These are phyloP conservation scores for Penicillium sp. DNA, from an alignment of 2,329 filamentous ascomycete species.

Conservation along the genomic window DNA sequence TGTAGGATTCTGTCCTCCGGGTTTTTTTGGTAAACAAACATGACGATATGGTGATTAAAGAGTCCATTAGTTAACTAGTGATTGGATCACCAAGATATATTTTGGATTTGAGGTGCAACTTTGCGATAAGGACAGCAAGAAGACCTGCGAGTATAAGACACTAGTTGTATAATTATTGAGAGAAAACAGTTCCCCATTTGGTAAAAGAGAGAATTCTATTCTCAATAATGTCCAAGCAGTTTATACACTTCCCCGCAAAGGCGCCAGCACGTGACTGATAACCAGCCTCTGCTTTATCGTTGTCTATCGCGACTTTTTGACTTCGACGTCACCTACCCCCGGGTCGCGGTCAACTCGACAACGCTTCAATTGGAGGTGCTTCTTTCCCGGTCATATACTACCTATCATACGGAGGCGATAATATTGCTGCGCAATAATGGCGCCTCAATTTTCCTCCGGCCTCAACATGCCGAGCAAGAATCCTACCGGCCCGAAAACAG, in stretches of 20 bases:
- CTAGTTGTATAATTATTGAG: too few species aligned
- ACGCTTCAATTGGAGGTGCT: too few species aligned
- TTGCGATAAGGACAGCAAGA: not conserved
- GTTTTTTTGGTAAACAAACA: too few species aligned
- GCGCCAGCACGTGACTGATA: constrained; percentile 20
- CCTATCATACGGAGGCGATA: not conserved
- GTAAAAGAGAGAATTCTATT: not conserved
- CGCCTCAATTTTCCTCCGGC: constrained; percentile 42
- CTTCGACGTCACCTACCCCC: constrained; percentile 6
- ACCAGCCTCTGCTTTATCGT: constrained; percentile 16
- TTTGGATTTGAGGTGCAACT: not conserved
- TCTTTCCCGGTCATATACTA: too few species aligned
- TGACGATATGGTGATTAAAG: too few species aligned
- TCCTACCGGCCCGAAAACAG: constrained; percentile 26
- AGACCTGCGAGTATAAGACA: too few species aligned
- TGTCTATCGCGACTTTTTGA: constrained; percentile 15
- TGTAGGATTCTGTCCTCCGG: too few species aligned
- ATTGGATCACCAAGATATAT: not conserved
- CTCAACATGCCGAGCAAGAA: constrained; percentile 44
- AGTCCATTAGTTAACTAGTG: too few species aligned
- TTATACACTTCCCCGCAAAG: constrained; percentile 16
- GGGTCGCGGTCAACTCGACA: not conserved
- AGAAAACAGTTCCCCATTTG: too few species aligned
- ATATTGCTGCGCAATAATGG: constrained; percentile 22
- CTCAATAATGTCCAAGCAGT: not conserved